Base-by-base conservation (phyloP, 2,329 filamentous ascomycete genomes). In the Botrytis cinerea region DNA sequence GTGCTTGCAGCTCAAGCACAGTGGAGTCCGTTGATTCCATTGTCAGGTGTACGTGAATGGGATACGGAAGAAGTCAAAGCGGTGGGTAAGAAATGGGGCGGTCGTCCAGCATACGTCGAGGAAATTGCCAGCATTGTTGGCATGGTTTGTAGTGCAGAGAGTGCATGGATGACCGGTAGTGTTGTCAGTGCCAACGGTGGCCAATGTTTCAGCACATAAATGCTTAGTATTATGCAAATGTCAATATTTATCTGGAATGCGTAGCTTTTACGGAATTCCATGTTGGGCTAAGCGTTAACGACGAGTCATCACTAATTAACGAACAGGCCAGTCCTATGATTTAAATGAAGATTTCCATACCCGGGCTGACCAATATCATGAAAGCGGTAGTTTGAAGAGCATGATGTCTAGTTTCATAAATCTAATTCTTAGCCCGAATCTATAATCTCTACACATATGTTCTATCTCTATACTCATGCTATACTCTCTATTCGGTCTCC, bases 141-240 rank as follows among this genome's bases (percentile, higher is more conserved):
- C 35, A 74, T 74, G 59, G 64, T 74, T n/a, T 74, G 73, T 61
- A 73, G 22, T n/a, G 46, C 71, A 46, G 73, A 74, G 38, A 73
- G 71, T 66, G 67, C 54, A 48, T 74, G 73, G 71, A 73, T 73
- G 71, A 74, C 73, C 0, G 73, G 73, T 22, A 70, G 54, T 66
- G 71, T 74, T 59, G 71, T 74, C 28, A 70, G 73, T 51, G 71
- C 73, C n/a, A 73, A 63, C 35, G 73, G 73, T 48, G 73, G 73
- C 3, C 73, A 74, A 51, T 74, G 73, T 46, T 73, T 73, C 51
- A 71, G 69, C 60, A 71, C 69, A 5, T 71, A 46, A 43, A 32
- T 10, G 18, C 32, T 43, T 38, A 16, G 20, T 35, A 48, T 18
- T 25, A 5, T 22, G 5, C 10, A 48, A 66, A 25, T 35, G 22